Evolutionary conservation across 345 rosid genomes (phyloP).

Genomic region (Leavenworthia alabamica): DNA sequence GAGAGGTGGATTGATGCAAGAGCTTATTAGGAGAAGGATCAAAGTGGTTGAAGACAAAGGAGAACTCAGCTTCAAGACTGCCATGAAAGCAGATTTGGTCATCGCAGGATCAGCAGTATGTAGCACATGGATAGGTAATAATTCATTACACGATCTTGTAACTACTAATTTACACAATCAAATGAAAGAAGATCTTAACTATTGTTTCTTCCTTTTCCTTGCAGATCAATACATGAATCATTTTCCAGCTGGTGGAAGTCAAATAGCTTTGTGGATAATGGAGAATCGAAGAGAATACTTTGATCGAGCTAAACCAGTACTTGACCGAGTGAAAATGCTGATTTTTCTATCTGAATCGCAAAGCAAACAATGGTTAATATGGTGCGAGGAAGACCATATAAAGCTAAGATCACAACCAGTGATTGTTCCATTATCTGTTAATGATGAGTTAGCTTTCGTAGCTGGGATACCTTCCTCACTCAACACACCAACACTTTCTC

Average conservation of each 20-base stretch:
- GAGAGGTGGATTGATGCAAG: constrained; percentile 86
- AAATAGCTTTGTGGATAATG: constrained; percentile 98
- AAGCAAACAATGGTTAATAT: constrained; percentile 73
- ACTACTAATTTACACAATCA: not conserved
- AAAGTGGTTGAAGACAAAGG: constrained; percentile 88
- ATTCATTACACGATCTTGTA: constrained; percentile 1
- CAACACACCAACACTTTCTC: constrained; percentile 56
- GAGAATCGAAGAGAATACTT: constrained; percentile 90
- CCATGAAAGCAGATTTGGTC: constrained; percentile 89
- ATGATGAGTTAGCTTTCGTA: constrained; percentile 84
- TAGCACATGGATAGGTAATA: constrained; percentile 88
- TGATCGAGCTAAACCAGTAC: constrained; percentile 66
- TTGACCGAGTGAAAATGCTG: constrained; percentile 72
- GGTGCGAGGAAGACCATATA: constrained; percentile 77
- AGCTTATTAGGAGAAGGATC: constrained; percentile 73
- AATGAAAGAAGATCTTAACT: not conserved
- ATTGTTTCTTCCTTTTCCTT: constrained; percentile 2
- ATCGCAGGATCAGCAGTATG: constrained; percentile 96
- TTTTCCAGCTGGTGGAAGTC: constrained; percentile 88
- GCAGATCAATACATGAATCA: constrained; percentile 78
- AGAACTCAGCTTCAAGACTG: constrained; percentile 83
- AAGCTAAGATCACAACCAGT: constrained; percentile 78
- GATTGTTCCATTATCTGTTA: constrained; percentile 74
- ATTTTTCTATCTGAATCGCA: constrained; percentile 77
- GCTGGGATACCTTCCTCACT: constrained; percentile 82